Percentiles rank a stretch among this genome's conserved stretches.
These are phyloP conservation scores for Fusarium sublunatum DNA, from an alignment of 2,329 filamentous ascomycete species.

Conservation along the genomic window DNA sequence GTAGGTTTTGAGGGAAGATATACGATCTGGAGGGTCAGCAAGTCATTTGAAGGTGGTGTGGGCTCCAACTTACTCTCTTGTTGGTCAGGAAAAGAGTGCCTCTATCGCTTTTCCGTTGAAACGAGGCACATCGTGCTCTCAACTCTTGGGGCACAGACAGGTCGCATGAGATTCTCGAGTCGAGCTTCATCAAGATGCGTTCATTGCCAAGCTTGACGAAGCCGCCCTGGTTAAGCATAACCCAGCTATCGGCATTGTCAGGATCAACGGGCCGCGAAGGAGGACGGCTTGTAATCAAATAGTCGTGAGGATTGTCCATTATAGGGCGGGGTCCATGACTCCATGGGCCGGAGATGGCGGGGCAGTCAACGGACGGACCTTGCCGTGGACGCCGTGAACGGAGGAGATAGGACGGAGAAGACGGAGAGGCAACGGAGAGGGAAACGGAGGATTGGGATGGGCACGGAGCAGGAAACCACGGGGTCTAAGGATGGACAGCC, in stretches of 20 bases:
- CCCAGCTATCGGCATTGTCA: conserved; percentile 77
- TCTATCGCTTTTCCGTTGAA: conserved; percentile 77
- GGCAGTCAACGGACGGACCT: conserved; percentile 45
- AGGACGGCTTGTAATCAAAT: conserved; percentile 53
- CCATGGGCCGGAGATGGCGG: conserved; percentile 48
- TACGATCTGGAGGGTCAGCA: conserved; percentile 70
- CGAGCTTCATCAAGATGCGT: conserved; percentile 81
- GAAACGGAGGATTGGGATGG: conserved; percentile 23
- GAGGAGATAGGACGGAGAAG: conserved; percentile 36
- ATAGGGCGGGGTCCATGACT: conserved; percentile 50
- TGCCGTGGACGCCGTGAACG: conserved; percentile 38
- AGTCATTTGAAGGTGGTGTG: not conserved
- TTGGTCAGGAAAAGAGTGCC: conserved; percentile 86
- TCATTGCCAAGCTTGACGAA: conserved; percentile 90
- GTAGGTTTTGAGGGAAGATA: conserved; percentile 83
- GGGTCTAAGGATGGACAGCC: conserved; percentile 19
- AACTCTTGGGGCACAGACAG: conserved; percentile 77
- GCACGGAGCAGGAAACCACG: conserved; percentile 17
- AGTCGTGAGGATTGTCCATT: conserved; percentile 58
- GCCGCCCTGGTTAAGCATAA: conserved; percentile 84
- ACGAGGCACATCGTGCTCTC: conserved; percentile 67
- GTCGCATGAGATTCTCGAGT: conserved; percentile 80
- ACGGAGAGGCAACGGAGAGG: conserved; percentile 30
- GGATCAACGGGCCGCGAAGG: conserved; percentile 55
- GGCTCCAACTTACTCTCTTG: conserved; percentile 71